Base-by-base conservation (phyloP, 1,284 basidiomycete species). In the Pyrrhoderma noxium region DNA sequence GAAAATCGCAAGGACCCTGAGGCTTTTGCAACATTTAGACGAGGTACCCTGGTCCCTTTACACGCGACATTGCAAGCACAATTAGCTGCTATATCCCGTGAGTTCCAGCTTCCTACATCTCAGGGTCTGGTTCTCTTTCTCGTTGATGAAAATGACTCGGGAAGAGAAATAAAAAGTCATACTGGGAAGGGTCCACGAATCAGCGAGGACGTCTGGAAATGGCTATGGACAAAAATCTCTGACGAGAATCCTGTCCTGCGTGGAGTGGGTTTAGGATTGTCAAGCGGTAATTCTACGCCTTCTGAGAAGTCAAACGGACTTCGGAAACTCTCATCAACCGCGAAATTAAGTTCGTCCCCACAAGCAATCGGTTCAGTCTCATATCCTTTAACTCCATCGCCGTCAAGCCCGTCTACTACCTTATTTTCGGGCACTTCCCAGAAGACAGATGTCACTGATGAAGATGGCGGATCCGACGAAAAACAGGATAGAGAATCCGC, bases 51-150 rank as follows among this genome's bases (percentile, higher is more conserved):
- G 14, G 78, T 90, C 4, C 80, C 87, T 1, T 71, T 91, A 0
- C 76, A 87, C 60, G 70, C 85, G 8, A 84, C 79, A 0, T 67
- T 90, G 3, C 80, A 85, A 51, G 73, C 79, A 2, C 88, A 90
- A 60, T 68, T 90, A 4, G 69, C 70, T 39, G 84, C 85, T n/a
- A 89, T 90, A 48, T 85, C 89, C n/a, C 82, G 82, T 62, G 89
- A 93, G 66, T 93, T 91, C 62, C 85, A 85, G 8, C 71, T 93
- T 11, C 89, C 89, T 1, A 89, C 85, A 59, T 85, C 85, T 0
- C 67, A 77, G 13, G 89, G 90, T 13, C 68, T 93, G 49, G 70
- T 89, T 40, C 70, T 93, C 2, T 93, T 89, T 63, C 77, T 93
- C 41, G 72, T 88, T 21, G 43, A 43, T 34, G 57, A 53, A 16